Evolutionary conservation across 352 stramenopile species (phyloP).

Genomic region (Globisporangium heterothallicum): DNA sequence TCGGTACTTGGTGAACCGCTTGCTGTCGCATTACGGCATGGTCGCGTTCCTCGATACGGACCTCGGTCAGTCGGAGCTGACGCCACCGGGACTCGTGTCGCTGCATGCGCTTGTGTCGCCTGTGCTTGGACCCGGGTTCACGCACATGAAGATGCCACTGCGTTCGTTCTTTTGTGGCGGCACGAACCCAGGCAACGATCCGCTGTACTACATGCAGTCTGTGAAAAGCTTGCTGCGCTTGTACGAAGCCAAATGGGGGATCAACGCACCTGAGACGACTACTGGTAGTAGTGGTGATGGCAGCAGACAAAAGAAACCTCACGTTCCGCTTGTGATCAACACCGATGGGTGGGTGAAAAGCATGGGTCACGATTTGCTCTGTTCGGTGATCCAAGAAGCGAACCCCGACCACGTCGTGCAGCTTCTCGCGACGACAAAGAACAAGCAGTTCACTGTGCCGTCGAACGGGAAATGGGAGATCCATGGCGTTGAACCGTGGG

Average conservation of each 20-base stretch:
- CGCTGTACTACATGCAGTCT: slow-evolving; percentile 67
- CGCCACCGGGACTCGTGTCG: slow-evolving; percentile 89
- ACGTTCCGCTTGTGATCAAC: slow-evolving; percentile 93
- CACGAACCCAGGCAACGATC: slow-evolving; percentile 69
- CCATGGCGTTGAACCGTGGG: slow-evolving; percentile 61
- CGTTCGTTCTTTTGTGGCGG: slow-evolving; percentile 74
- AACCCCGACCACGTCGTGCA: slow-evolving; percentile 91
- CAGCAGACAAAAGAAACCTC: slow-evolving; percentile 5
- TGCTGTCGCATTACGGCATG: slow-evolving; percentile 63
- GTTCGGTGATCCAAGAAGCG: slow-evolving; percentile 81
- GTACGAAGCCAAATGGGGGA: slow-evolving; percentile 52
- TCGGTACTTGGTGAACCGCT: slow-evolving; percentile 90
- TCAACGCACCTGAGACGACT: not conserved
- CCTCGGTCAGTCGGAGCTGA: slow-evolving; percentile 93
- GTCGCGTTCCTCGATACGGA: slow-evolving; percentile 95
- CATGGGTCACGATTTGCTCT: slow-evolving; percentile 94
- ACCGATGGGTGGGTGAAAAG: slow-evolving; percentile 97
- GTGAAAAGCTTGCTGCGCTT: slow-evolving; percentile 65
- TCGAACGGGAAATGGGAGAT: slow-evolving; percentile 40
- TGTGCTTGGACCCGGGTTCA: slow-evolving; percentile 89
- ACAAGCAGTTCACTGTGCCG: slow-evolving; percentile 80
- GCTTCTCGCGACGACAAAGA: slow-evolving; percentile 87
- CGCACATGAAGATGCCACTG: slow-evolving; percentile 82
- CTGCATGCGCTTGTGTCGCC: slow-evolving; percentile 86
- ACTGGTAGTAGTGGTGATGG: too few relatives aligned